These are phyloP conservation scores for Chlorella sp. DNA, from an alignment of 139 green algal species.

Conservation along the genomic window DNA sequence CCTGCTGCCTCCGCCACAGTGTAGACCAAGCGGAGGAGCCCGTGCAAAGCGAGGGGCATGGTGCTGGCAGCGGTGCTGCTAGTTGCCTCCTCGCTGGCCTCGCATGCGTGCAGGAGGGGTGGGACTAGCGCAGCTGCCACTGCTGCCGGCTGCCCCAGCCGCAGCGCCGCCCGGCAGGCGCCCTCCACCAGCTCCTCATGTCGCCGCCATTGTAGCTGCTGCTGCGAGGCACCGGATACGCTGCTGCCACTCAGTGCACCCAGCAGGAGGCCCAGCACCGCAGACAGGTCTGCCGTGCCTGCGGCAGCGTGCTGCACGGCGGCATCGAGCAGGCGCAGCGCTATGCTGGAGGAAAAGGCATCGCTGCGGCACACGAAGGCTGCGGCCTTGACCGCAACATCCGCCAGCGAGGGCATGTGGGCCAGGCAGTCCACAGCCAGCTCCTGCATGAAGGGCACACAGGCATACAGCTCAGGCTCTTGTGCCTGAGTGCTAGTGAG, in stretches of 20 bases:
- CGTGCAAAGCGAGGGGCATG: too few species aligned
- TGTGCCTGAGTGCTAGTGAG: too few species aligned
- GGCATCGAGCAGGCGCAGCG: constrained; percentile 3
- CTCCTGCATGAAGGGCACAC: background rate
- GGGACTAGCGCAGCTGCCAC: constrained; percentile 2
- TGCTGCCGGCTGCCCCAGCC: background rate
- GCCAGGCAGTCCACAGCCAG: constrained; percentile 34
- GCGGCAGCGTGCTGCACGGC: background rate
- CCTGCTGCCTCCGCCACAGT: too few species aligned
- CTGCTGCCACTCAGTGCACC: constrained; percentile 21
- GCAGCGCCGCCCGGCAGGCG: constrained; percentile 4
- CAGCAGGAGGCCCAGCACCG: constrained; percentile 26
- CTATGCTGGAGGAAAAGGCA: constrained; percentile 3
- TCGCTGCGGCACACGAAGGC: constrained; percentile 19
- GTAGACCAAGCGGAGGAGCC: too few species aligned
- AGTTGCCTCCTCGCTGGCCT: too few species aligned
- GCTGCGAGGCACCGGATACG: constrained; percentile 18
- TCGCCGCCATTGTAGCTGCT: constrained; percentile 13
- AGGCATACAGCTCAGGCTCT: too few species aligned
- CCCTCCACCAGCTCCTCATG: constrained; percentile 21
- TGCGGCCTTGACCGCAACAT: constrained; percentile 15
- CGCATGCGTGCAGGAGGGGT: background rate
- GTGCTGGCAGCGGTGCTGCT: too few species aligned
- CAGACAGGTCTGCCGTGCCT: background rate
- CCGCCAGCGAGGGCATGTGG: constrained; percentile 17